Evolutionary conservation across 768 basidiomycete species (phyloP).

Genomic region (Cystobasidium ongulense): DNA sequence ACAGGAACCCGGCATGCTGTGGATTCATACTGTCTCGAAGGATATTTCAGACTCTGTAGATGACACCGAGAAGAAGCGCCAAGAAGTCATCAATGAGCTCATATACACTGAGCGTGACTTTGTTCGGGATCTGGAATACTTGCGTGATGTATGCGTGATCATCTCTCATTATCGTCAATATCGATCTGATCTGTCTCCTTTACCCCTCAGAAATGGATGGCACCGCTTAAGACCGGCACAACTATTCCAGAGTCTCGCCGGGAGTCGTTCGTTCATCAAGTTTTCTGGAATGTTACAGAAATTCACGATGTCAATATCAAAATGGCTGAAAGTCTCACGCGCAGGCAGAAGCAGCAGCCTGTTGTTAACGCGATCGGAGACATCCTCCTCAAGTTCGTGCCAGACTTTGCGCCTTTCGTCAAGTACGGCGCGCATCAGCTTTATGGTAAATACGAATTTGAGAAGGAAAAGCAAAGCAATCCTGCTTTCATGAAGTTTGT

Average conservation of each 20-base stretch:
- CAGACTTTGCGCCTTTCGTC: slow-evolving; percentile 80
- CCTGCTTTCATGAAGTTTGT: slow-evolving; percentile 88
- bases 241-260: slow-evolving; percentile 68
- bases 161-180: slow-evolving; percentile 1
- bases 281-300: slow-evolving; percentile 96
- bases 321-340: slow-evolving; percentile 85
- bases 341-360: slow-evolving; percentile 88
- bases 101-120: slow-evolving; percentile 91
- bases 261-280: slow-evolving; percentile 78
- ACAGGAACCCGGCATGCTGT: slow-evolving; percentile 71
- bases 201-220: slow-evolving; percentile 69
- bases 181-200: slow-evolving; percentile 17
- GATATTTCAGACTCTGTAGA: slow-evolving; percentile 88
- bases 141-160: slow-evolving; percentile 66
- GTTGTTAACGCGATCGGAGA: slow-evolving; percentile 89
- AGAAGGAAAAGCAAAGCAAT: slow-evolving; percentile 93
- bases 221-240: slow-evolving; percentile 65
- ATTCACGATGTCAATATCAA: slow-evolving; percentile 84
- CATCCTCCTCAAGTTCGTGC: slow-evolving; percentile 74
- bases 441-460: slow-evolving; percentile 98
- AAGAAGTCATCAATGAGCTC: slow-evolving; percentile 97
- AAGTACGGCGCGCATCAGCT: slow-evolving; percentile 92
- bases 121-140: slow-evolving; percentile 93
- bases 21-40: slow-evolving; percentile 92
- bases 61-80: slow-evolving; percentile 85